Evolutionary conservation across 768 basidiomycete genomes (phyloP), one percentile per base, ranked within the genome.

Genomic region (Chlorophyllum brunneum): DNA sequence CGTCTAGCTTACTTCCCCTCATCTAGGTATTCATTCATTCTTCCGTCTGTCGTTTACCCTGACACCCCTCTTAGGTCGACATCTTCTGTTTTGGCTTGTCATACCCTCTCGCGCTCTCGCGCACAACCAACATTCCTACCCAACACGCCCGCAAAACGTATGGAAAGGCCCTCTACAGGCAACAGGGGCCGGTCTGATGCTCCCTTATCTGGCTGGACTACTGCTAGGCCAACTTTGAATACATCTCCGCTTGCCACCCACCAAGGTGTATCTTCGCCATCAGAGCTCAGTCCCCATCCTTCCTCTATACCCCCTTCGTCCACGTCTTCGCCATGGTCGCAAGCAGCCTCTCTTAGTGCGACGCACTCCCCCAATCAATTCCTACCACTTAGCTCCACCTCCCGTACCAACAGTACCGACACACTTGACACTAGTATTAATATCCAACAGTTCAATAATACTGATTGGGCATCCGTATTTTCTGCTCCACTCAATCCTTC

Each of bases 401-500:
- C 34, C 55, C 54, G 24, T 50, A 51, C 18, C 42, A 33, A 7
- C 40, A 38, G 41, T 38, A 27, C 27, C 15, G 26, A 50, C 47
- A 34, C 65, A 54, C 56, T 53, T 48, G 45, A 52, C 43, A 48
- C 30, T n/a, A 31, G 56, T 42, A 40, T 53, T 29, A 51, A 48
- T 48, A 49, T 60, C n/a, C 57, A 60, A 27, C 60, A 61, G 30
- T 62, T 67, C 41, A 58, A 62, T 29, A 60, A 56, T 54, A 58
- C 69, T 55, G 69, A 76, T 61, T 88, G 86, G 86, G 68, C 65
- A 22, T 69, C 73, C 57, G 47, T 86, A 16, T 86, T 85, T 64
- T 71, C 85, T n/a, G 63, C 77, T 3, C 81, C 87, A 2, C 70
- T 87, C 44, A 76, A 83, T 54, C 81, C 83, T 5, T 63, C 76